These are phyloP conservation scores for Saprolegnia parasitica DNA, from an alignment of 352 stramenopile genomes.

Conservation along the genomic window DNA sequence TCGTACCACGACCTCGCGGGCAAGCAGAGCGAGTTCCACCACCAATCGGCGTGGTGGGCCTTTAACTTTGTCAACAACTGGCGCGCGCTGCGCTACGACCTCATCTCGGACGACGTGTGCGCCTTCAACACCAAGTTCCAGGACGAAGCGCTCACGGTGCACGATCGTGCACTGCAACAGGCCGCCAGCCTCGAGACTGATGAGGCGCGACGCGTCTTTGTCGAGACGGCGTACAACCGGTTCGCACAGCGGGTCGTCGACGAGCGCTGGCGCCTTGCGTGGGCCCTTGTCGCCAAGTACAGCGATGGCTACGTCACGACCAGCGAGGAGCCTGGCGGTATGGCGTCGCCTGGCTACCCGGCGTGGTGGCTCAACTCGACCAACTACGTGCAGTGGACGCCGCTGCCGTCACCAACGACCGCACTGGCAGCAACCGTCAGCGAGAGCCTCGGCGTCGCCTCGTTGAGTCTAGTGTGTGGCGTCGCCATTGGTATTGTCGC, in stretches of 20 bases:
- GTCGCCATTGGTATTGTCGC: slow-evolving; percentile 5
- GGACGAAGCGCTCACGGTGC: slow-evolving; percentile 19
- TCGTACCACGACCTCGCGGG: slow-evolving; percentile 28
- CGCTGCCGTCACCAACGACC: not conserved
- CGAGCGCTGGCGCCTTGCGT: slow-evolving; percentile 23
- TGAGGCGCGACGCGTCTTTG: not conserved
- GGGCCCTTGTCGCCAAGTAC: slow-evolving; percentile 29
- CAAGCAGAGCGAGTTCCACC: slow-evolving; percentile 29
- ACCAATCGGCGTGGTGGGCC: slow-evolving; percentile 32
- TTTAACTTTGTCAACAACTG: slow-evolving; percentile 36
- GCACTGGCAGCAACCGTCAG: not conserved
- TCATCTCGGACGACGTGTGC: slow-evolving; percentile 25
- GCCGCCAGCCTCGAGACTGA: slow-evolving; percentile 35
- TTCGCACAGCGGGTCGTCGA: slow-evolving; percentile 25
- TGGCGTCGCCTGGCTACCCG: slow-evolving; percentile 22
- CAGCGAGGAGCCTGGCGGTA: not conserved
- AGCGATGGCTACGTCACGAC: slow-evolving; percentile 30
- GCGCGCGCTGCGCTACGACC: slow-evolving; percentile 31
- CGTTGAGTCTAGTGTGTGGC: not conserved
- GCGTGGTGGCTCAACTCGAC: slow-evolving; percentile 31
- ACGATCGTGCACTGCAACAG: slow-evolving; percentile 17
- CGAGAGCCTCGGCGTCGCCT: not conserved
- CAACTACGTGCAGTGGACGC: slow-evolving; percentile 29
- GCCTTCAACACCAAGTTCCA: slow-evolving; percentile 18
- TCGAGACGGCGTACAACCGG: slow-evolving; percentile 19